Conservation (phyloP, 2,329 filamentous ascomycete genomes). For the Beauveria caledonica region DNA sequence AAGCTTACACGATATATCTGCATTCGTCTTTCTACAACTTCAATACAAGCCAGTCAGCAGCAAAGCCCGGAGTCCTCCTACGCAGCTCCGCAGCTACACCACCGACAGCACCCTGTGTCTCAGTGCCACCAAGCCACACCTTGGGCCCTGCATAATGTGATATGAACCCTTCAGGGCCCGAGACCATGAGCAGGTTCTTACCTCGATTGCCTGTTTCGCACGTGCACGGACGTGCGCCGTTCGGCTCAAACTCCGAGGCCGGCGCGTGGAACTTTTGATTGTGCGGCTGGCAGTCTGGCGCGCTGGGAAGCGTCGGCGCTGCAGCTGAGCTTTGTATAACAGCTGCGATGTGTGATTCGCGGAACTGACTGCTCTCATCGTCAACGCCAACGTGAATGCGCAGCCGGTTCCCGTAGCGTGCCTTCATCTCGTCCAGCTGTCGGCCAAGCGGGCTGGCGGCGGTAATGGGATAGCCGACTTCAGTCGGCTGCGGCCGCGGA, state of each 20-base stretch:
- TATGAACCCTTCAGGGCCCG: conserved; percentile 87
- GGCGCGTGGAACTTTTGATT: conserved; percentile 8
- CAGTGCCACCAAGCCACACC: conserved; percentile 60
- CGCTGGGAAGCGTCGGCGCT: not conserved
- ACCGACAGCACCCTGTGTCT: conserved; percentile 66
- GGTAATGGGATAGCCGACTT: conserved; percentile 17
- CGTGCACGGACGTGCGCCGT: conserved; percentile 12
- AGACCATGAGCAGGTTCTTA: conserved; percentile 69
- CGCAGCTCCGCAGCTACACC: conserved; percentile 59
- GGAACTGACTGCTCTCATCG: conserved; percentile 63
- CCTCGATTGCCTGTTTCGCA: conserved; percentile 20
- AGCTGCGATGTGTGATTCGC: conserved; percentile 37
- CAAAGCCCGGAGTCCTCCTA: conserved; percentile 29
- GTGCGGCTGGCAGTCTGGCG: conserved; percentile 5
- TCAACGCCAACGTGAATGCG: conserved; percentile 73
- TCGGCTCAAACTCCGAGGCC: conserved; percentile 10
- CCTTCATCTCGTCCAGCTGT: conserved; percentile 56
- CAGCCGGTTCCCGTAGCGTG: conserved; percentile 46
- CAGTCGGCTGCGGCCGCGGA: conserved; percentile 8
- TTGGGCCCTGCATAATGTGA: conserved; percentile 72
- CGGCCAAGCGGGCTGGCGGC: conserved; percentile 44
- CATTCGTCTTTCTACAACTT: conserved; percentile 32
- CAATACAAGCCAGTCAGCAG: conserved; percentile 42
- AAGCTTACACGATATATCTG: not conserved
- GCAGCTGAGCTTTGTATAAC: conserved; percentile 18